Percentiles rank a stretch among this genome's conserved stretches.
phyloP scores from a whole-genome alignment of 768 basidiomycete genomes.

The Mycena belliarum region DNA sequence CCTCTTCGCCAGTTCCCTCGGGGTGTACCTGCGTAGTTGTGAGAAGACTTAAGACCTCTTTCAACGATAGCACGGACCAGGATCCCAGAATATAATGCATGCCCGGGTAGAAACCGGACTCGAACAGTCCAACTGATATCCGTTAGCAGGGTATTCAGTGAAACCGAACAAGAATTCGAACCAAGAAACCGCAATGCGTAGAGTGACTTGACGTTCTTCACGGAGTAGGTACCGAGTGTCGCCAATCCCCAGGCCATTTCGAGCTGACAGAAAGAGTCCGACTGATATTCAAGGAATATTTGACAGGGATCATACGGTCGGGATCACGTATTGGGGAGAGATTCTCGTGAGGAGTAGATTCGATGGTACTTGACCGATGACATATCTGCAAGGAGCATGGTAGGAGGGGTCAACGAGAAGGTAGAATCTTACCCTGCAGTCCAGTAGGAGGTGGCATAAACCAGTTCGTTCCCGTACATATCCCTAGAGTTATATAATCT shows the following conservation, averaged over 20 bases:
- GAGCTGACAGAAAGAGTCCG: slow-evolving; percentile 3
- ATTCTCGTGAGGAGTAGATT: slow-evolving; percentile 21
- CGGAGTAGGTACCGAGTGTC: slow-evolving; percentile 22
- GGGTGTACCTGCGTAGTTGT: slow-evolving; percentile 24
- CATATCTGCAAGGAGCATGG: slow-evolving; percentile 6
- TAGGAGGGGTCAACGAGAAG: background rate
- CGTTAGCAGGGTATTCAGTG: background rate
- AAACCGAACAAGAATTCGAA: background rate
- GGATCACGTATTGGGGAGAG: slow-evolving; percentile 22
- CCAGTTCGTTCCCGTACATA: slow-evolving; percentile 21
- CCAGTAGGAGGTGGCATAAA: slow-evolving; percentile 22
- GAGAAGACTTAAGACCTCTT: background rate
- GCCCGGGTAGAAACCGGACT: slow-evolving; percentile 21
- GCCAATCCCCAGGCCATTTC: slow-evolving; percentile 22
- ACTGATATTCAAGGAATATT: background rate
- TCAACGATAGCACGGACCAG: slow-evolving; percentile 5
- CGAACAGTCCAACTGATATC: slow-evolving; percentile 14
- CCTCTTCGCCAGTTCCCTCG: slow-evolving; percentile 22
- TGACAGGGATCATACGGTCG: slow-evolving; percentile 1
- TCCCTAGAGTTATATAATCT: slow-evolving; percentile 3
- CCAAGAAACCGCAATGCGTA: slow-evolving; percentile 20
- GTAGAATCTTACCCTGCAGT: slow-evolving; percentile 12
- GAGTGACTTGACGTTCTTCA: slow-evolving; percentile 13
- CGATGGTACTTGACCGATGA: slow-evolving; percentile 23
- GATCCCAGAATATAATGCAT: slow-evolving; percentile 24